A percentile compares a stretch with the other conserved stretches of the same genome.
Evolutionary conservation across 2,329 filamentous ascomycete genomes (phyloP).

Genomic region (Blumeriella jaapii): DNA sequence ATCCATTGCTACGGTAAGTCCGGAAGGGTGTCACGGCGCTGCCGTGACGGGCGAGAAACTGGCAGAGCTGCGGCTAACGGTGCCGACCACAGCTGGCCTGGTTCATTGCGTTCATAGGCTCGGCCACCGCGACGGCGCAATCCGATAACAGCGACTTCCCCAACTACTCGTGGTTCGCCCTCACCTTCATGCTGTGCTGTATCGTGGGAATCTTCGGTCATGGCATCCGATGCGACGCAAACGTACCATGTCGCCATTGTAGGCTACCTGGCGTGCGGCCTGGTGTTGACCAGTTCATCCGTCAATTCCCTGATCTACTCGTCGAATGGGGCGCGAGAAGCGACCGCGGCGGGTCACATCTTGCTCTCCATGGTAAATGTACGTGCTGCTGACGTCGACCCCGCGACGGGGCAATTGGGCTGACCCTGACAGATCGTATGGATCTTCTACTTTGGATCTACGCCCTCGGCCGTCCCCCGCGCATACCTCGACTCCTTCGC

Average conservation of each 20-base stretch:
- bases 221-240: conserved; percentile 72
- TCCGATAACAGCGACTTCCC: conserved; percentile 48
- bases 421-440: conserved; percentile 64
- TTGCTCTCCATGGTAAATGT: conserved; percentile 87
- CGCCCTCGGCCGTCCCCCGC: conserved; percentile 73
- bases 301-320: conserved; percentile 81
- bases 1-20: conserved; percentile 75
- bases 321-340: conserved; percentile 61
- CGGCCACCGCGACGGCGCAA: conserved; percentile 57
- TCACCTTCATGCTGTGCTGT: conserved; percentile 74
- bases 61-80: conserved; percentile 8
- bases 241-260: conserved; percentile 89
- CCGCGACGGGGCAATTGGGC: not conserved
- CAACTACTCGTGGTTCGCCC: conserved; percentile 85
- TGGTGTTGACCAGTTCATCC: conserved; percentile 76
- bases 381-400: conserved; percentile 30
- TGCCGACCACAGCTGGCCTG: conserved; percentile 62
- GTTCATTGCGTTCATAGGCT: conserved; percentile 83
- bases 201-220: conserved; percentile 69
- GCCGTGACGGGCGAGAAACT: not conserved
- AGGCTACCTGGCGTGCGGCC: conserved; percentile 70
- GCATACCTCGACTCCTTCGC: conserved; percentile 94
- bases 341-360: conserved; percentile 85
- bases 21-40: conserved; percentile 8
- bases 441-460: conserved; percentile 98